phyloP scores from a whole-genome alignment of 805 yeast genomes.

The Ogataea populi-albae region DNA sequence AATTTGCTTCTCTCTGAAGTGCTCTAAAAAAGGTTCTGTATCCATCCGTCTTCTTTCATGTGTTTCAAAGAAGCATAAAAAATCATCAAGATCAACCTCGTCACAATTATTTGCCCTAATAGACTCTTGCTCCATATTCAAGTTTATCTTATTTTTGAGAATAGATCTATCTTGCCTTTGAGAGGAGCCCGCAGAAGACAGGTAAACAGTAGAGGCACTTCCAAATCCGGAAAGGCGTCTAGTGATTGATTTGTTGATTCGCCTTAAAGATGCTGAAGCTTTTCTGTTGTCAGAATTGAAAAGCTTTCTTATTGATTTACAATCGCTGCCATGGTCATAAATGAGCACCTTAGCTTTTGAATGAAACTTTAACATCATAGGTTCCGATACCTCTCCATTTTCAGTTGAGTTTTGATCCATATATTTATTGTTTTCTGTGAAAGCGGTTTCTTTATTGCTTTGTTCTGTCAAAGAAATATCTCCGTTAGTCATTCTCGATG shows the following conservation, averaged over 20 bases:
- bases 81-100: conserved; percentile 35
- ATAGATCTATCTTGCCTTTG: conserved; percentile 31
- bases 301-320: conserved; percentile 19
- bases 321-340: conserved; percentile 22
- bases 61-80: conserved; percentile 34
- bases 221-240: conserved; percentile 17
- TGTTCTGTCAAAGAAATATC: not conserved
- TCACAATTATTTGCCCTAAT: conserved; percentile 39
- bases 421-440: not conserved
- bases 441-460: not conserved
- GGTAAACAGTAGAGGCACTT: conserved; percentile 3
- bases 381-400: conserved; percentile 5
- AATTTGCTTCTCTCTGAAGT: conserved; percentile 38
- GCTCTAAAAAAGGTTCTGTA: conserved; percentile 33
- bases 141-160: conserved; percentile 35
- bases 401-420: not conserved
- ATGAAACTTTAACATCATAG: conserved; percentile 18
- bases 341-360: conserved; percentile 23
- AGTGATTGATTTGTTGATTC: conserved; percentile 20
- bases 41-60: conserved; percentile 35
- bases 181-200: not conserved
- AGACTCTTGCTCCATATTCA: conserved; percentile 34
- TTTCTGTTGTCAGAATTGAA: conserved; percentile 10
- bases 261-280: conserved; percentile 14
- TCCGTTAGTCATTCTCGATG: not conserved